Evolutionary conservation across 106 monocot genomes (phyloP).

Genomic region (Apostasia ramifera): DNA sequence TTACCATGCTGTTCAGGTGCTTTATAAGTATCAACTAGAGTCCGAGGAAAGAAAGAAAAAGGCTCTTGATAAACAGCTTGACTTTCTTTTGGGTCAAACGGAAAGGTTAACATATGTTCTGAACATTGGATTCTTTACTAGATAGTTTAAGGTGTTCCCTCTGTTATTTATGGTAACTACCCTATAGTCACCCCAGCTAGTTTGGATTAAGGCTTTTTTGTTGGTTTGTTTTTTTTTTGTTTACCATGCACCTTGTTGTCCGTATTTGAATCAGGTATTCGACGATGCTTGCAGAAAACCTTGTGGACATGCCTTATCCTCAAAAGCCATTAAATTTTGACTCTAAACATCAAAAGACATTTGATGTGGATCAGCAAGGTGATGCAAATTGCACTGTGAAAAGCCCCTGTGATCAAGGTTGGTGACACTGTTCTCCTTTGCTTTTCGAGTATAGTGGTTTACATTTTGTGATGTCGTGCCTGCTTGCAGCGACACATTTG

Average conservation of each 20-base stretch:
- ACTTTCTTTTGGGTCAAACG: slow-evolving; percentile 97
- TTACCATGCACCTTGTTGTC: no score
- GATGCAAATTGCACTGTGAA: slow-evolving; percentile 6
- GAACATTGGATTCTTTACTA: background rate
- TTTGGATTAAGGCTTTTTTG: no score
- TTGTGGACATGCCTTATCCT: slow-evolving; percentile 44
- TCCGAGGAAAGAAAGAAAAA: slow-evolving; percentile 94
- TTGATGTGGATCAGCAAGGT: slow-evolving; percentile 18
- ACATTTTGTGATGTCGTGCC: slow-evolving; percentile 1
- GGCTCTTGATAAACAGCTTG: slow-evolving; percentile 95
- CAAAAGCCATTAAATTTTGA: slow-evolving; percentile 10
- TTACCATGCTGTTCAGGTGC: slow-evolving; percentile 39
- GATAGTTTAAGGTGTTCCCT: background rate
- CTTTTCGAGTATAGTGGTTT: background rate
- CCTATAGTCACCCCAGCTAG: no score
- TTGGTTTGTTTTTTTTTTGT: no score
- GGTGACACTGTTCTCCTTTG: slow-evolving; percentile 2
- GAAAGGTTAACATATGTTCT: slow-evolving; percentile 48
- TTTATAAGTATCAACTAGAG: slow-evolving; percentile 93
- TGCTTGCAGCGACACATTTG: slow-evolving; percentile 32
- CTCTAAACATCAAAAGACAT: slow-evolving; percentile 12
- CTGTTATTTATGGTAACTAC: background rate
- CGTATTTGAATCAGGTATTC: slow-evolving; percentile 56
- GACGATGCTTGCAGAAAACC: slow-evolving; percentile 96
- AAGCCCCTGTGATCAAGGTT: slow-evolving; percentile 18